Base-by-base conservation (phyloP, 2,329 filamentous ascomycete species). In the Paecilomyces sp. region DNA sequence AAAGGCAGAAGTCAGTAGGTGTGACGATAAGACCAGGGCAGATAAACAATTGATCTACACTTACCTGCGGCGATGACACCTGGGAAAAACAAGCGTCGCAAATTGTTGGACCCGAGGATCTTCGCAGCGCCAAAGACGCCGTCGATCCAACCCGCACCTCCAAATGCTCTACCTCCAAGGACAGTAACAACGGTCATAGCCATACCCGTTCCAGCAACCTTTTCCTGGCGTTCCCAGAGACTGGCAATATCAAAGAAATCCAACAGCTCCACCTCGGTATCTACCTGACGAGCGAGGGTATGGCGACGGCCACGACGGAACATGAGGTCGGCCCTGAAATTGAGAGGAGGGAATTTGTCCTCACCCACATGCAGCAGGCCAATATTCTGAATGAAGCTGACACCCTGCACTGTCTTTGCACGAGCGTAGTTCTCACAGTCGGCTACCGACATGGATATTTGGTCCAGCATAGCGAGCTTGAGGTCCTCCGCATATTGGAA, bases 401-500 rank as follows among this genome's bases (percentile, higher is more conserved):
- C 93, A 18, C 94, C 91, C 57, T 84, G 78, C 0, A 93, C 87
- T 0, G 92, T 91, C 77, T 86, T 88, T 33, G 77, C 78, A 13
- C 92, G 86, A n/a, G 92, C 94, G 64, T 90, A 85, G 61, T 96
- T 89, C 77, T 99, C 94, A 68, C 91, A 97, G 36, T 81, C 77
- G 3, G 82, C 81, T 8, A 97, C 92, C 0, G 90, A 88, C 8
- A 87, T 84, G 1, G 92, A 85, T 54, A 99, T 92, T 67, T 92
- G 88, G 24, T 92, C 87, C 13, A 99, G 82, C 88, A 99, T 97
- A 3, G 92, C 92, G 63, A 88, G 83, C 74, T 96, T 96, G 63
- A 97, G 81, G 62, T 96, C 91, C 64, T 99, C 94, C 2, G 94
- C 94, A 71, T 95, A 99, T 65, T 92, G 85, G 78, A 96, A 97